Percentiles rank a stretch among this genome's conserved stretches.
Conservation (phyloP, 2,329 filamentous ascomycete genomes). For the Neopestalotiopsis sp. region DNA sequence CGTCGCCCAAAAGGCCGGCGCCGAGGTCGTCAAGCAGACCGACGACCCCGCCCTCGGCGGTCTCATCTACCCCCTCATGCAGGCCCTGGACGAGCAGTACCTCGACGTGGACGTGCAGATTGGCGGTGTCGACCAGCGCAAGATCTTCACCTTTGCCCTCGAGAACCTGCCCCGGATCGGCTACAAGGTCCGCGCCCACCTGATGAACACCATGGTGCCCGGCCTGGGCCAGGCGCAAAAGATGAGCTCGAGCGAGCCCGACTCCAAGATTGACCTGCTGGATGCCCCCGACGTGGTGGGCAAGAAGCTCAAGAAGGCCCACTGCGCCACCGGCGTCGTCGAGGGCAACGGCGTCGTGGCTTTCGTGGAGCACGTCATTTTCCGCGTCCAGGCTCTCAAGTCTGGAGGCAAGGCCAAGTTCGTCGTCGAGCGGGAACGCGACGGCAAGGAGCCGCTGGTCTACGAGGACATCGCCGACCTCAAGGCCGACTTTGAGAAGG, state of each 20-base stretch:
- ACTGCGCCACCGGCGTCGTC: conserved; percentile 74
- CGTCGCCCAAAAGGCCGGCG: conserved; percentile 82
- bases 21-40: conserved; percentile 93
- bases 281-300: conserved; percentile 76
- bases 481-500: conserved; percentile 79
- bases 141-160: conserved; percentile 85
- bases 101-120: conserved; percentile 88
- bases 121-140: conserved; percentile 84
- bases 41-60: conserved; percentile 76
- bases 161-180: conserved; percentile 86
- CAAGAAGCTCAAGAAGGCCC: conserved; percentile 87
- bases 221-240: conserved; percentile 81
- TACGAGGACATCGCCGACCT: conserved; percentile 80
- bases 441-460: conserved; percentile 73
- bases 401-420: conserved; percentile 64
- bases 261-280: conserved; percentile 93
- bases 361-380: conserved; percentile 85
- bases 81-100: conserved; percentile 90
- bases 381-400: conserved; percentile 75
- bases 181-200: conserved; percentile 71
- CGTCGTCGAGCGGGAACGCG: conserved; percentile 68
- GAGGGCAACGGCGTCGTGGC: conserved; percentile 88
- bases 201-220: conserved; percentile 89
- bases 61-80: conserved; percentile 84
- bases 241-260: conserved; percentile 79